Evolutionary conservation across 345 rosid genomes (phyloP).

Genomic region (Salix arbutifolia): DNA sequence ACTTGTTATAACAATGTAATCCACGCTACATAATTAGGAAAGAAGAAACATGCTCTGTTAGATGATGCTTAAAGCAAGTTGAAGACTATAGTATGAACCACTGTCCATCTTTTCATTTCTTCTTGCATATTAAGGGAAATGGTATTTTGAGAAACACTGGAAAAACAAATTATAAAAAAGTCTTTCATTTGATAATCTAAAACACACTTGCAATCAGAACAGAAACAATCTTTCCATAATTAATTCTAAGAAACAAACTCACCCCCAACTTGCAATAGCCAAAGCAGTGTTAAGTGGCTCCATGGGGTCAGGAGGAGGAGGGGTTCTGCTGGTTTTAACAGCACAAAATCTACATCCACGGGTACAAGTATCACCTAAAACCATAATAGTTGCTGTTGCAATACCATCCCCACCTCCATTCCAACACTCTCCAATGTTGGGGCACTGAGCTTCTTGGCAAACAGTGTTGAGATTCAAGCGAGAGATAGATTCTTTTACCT

Average conservation of each 20-base stretch:
- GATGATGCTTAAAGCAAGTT: not conserved
- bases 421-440: conserved; percentile 99
- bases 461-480: conserved; percentile 81
- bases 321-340: conserved; percentile 91
- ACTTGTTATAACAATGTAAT: conserved; percentile 92
- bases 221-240: not conserved
- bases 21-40: conserved; percentile 53
- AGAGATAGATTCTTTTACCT: conserved; percentile 73
- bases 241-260: conserved; percentile 11
- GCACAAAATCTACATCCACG: conserved; percentile 99
- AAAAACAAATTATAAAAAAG: not conserved
- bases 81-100: not conserved
- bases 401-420: conserved; percentile 98
- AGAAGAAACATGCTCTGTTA: not conserved
- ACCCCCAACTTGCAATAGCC: conserved; percentile 98
- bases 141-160: not conserved
- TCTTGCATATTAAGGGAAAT: not conserved
- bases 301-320: conserved; percentile 87
- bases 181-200: not conserved
- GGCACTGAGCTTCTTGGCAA: conserved; percentile 97
- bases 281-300: conserved; percentile 89
- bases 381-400: conserved; percentile 94
- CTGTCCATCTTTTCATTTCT: not conserved
- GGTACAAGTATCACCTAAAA: conserved; percentile 96
- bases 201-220: not conserved